phyloP scores from a whole-genome alignment of 208 protist species.

The Leishmania tarentolae region DNA sequence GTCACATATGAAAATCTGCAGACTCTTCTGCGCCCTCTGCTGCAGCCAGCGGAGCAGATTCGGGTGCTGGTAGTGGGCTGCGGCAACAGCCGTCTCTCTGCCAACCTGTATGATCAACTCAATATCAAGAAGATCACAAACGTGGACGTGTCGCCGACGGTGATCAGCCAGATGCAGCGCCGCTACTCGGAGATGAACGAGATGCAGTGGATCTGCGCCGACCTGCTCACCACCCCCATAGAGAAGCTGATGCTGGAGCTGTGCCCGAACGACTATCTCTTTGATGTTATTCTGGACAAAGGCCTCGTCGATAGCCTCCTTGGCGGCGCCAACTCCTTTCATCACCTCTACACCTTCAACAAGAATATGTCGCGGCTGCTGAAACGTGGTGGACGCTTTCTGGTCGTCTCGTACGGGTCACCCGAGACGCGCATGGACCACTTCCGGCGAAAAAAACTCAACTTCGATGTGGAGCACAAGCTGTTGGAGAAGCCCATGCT shows the following conservation, averaged over 20 bases:
- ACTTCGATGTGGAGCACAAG: slow-evolving; percentile 89
- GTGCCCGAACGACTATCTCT: slow-evolving; percentile 80
- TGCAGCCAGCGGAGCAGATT: slow-evolving; percentile 80
- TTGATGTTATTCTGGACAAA: slow-evolving; percentile 92
- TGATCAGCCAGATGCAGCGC: slow-evolving; percentile 88
- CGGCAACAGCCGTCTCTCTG: slow-evolving; percentile 88
- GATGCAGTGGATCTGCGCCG: slow-evolving; percentile 88
- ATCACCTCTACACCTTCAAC: slow-evolving; percentile 86
- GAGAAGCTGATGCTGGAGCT: slow-evolving; percentile 82
- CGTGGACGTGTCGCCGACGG: slow-evolving; percentile 88
- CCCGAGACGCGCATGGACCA: slow-evolving; percentile 92
- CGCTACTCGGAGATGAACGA: slow-evolving; percentile 84
- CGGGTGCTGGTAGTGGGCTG: slow-evolving; percentile 88
- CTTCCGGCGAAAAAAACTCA: slow-evolving; percentile 84
- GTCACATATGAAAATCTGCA: slow-evolving; percentile 89
- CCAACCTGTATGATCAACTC: slow-evolving; percentile 81
- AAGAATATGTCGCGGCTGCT: slow-evolving; percentile 88
- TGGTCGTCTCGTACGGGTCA: slow-evolving; percentile 88
- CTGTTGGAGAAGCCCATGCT: slow-evolving; percentile 90
- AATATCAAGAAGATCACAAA: slow-evolving; percentile 91
- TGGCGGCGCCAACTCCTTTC: slow-evolving; percentile 89
- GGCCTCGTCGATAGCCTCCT: slow-evolving; percentile 86
- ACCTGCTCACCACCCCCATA: slow-evolving; percentile 74
- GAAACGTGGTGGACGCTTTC: slow-evolving; percentile 87
- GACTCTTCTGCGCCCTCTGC: slow-evolving; percentile 64